These are phyloP conservation scores for Fusarium sp. DNA, from an alignment of 2,329 filamentous ascomycete genomes.

Conservation along the genomic window DNA sequence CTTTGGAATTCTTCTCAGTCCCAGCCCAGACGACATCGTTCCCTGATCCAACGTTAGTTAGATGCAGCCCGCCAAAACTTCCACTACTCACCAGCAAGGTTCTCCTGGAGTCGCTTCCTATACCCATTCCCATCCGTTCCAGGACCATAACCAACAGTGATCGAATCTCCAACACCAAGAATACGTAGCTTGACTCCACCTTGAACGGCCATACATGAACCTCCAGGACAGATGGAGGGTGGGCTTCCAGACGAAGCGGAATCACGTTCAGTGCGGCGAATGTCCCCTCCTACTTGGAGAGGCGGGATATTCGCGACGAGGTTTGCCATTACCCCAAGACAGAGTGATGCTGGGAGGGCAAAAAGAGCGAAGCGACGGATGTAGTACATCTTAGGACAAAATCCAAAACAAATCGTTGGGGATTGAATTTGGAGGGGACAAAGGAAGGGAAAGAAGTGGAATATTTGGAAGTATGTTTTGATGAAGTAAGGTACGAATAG, in stretches of 20 bases:
- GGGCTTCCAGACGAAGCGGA: neutral
- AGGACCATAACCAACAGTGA: constrained; percentile 19
- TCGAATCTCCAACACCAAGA: constrained; percentile 20
- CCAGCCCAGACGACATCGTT: constrained; percentile 20
- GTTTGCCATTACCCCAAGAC: neutral
- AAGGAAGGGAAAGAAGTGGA: neutral
- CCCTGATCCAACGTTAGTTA: neutral
- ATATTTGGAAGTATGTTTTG: neutral
- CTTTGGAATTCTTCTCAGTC: constrained; percentile 3
- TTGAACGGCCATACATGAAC: neutral
- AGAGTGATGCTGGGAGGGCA: neutral
- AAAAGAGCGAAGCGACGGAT: neutral
- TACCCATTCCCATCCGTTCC: constrained; percentile 19
- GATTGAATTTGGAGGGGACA: neutral
- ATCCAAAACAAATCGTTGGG: neutral
- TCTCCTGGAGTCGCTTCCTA: neutral
- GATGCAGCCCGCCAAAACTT: no score
- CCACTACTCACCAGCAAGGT: constrained; percentile 6
- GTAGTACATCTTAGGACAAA: neutral
- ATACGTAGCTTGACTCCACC: constrained; percentile 1
- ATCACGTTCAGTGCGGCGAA: neutral
- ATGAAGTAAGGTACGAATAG: neutral
- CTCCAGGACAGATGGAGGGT: neutral
- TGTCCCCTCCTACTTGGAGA: neutral
- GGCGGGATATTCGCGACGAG: neutral